Evolutionary conservation across 768 basidiomycete genomes (phyloP).

Genomic region (Psilocybe subaeruginosa): DNA sequence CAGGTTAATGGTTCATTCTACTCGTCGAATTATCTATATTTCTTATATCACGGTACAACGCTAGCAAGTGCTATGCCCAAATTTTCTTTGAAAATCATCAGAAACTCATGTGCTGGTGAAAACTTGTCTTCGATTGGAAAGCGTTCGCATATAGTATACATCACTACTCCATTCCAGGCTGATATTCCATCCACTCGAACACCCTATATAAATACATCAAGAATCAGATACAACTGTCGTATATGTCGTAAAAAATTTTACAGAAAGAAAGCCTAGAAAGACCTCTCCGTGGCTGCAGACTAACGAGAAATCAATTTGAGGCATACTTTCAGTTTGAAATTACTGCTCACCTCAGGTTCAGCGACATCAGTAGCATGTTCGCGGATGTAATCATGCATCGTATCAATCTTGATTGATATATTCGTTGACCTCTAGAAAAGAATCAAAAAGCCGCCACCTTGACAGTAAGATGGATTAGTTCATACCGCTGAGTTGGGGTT

Average conservation of each 20-base stretch:
- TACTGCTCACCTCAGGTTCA: constrained; percentile 29
- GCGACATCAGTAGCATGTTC: constrained; percentile 32
- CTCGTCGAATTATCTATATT: background rate
- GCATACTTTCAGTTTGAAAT: background rate
- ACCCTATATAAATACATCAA: constrained; percentile 7
- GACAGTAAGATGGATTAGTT: constrained; percentile 11
- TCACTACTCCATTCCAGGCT: background rate
- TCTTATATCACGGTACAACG: too few species aligned
- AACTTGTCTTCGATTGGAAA: too few species aligned
- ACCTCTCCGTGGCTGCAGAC: constrained; percentile 25
- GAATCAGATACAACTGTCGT: constrained; percentile 6
- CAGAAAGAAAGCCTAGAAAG: constrained; percentile 17
- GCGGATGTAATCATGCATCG: constrained; percentile 51
- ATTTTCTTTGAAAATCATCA: background rate
- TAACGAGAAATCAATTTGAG: constrained; percentile 1
- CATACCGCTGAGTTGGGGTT: constrained; percentile 35
- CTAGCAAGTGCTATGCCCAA: background rate
- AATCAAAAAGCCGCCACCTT: constrained; percentile 1
- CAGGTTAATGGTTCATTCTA: background rate
- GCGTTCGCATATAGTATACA: background rate
- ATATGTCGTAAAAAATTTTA: background rate
- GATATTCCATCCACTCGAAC: constrained; percentile 1
- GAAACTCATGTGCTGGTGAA: too few species aligned
- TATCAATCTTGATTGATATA: constrained; percentile 69
- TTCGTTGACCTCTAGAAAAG: constrained; percentile 43